Conservation (phyloP, 345 rosid genomes). For the Citrus reticulata region DNA sequence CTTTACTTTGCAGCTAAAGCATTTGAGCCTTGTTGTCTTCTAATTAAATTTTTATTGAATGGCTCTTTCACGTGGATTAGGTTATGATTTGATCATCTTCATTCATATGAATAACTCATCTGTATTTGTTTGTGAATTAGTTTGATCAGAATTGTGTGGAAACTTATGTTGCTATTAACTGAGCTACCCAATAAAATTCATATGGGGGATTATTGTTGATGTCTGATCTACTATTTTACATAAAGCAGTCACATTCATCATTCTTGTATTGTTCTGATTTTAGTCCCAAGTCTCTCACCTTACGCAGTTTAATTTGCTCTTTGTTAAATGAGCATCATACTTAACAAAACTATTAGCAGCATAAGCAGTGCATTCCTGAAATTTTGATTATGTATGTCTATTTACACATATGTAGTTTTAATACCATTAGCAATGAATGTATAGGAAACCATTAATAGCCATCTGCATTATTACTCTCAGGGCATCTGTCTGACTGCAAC, state of each 20-base stretch:
- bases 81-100: not conserved
- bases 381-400: not conserved
- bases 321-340: not conserved
- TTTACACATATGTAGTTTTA: not conserved
- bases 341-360: not conserved
- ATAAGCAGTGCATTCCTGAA: not conserved
- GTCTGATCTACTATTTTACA: not conserved
- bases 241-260: not conserved
- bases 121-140: not conserved
- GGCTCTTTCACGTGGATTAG: not conserved
- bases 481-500: slow-evolving; percentile 14
- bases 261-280: not conserved
- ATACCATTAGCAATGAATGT: too few relatives aligned
- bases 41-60: not conserved
- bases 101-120: too few relatives aligned
- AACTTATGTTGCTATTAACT: too few relatives aligned
- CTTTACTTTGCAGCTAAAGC: not conserved
- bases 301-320: not conserved
- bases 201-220: not conserved
- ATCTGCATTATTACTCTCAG: slow-evolving; percentile 18
- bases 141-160: not conserved
- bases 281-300: not conserved
- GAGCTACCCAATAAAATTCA: not conserved
- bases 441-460: not conserved
- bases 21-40: not conserved